Base-by-base conservation (phyloP, 768 basidiomycete genomes). In the Hypholoma fasciculare region DNA sequence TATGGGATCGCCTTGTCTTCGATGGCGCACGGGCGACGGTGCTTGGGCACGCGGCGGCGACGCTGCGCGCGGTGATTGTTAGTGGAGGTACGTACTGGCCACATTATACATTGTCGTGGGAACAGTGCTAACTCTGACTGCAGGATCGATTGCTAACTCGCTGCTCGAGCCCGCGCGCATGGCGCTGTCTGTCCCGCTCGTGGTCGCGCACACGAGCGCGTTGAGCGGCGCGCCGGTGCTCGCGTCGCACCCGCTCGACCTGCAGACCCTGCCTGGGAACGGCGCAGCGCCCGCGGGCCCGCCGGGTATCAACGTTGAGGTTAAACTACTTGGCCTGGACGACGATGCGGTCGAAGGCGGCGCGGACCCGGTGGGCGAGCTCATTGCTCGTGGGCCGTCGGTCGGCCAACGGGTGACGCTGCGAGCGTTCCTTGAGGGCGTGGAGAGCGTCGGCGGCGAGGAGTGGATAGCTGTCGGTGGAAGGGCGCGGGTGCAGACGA, bases 1-100 rank as follows among this genome's bases (percentile, higher is more conserved):
- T 93, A n/a, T 94, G 92, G 89, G 94, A 97, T 68, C 82, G 87
- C 52, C 72, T 88, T 11, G 82, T 93, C 27, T 90, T 92, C 69
- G 86, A 87, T 56, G 71, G 73, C 11, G 88, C 92, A 11, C 80
- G 95, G 20, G 78, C 77, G 39, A 68, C 75, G 61, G 78, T 85
- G 27, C 67, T 91, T 58, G 85, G 89, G 56, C 80, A 84, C 13
- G 79, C 81, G 51, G 85, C 86, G 2, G 76, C 80, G 1, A 82
- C 84, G 20, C 61, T 95, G 39, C 77, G 93, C 58, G 85, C 77
- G n/a, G 76, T 90, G 2, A 75, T 94, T 54, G 81, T 91, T 54
- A 85, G 87, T 54, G 91, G 84, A 55, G 91, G 93, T 90, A 65
- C 62, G 79, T 72, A 4, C 47, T 50, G 16, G 44, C 58, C 44